phyloP scores from a whole-genome alignment of 192 early-diverging fungal species.

The Entomortierella chlamydospora region DNA sequence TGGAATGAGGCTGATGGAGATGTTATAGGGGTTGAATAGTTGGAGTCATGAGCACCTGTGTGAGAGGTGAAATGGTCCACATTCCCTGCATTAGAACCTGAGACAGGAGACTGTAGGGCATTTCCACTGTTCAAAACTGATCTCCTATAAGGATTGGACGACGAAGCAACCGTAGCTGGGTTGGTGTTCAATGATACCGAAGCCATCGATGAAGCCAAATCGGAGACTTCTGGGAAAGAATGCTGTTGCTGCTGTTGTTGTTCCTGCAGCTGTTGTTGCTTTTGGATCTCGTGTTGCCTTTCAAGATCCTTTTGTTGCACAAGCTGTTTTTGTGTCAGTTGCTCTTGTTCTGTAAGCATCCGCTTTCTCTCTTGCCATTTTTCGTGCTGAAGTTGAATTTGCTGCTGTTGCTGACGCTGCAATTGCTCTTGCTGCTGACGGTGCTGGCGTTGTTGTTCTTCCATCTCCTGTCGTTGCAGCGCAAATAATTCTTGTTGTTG shows the following conservation, averaged over 20 bases:
- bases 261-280: slow-evolving; percentile 24
- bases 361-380: slow-evolving; percentile 51
- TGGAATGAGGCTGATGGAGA: neutral
- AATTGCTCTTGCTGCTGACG: slow-evolving; percentile 37
- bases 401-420: slow-evolving; percentile 39
- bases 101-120: neutral
- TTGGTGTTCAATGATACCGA: slow-evolving; percentile 1
- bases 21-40: too few species aligned
- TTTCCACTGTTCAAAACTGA: neutral
- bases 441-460: slow-evolving; percentile 47
- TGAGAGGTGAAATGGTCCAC: too few species aligned
- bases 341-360: slow-evolving; percentile 43
- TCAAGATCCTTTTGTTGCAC: slow-evolving; percentile 35
- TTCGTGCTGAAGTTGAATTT: slow-evolving; percentile 47
- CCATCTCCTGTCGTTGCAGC: slow-evolving; percentile 22
- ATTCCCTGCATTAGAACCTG: neutral
- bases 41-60: too few species aligned
- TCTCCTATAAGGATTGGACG: neutral
- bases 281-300: slow-evolving; percentile 27
- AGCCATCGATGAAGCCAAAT: slow-evolving; percentile 5
- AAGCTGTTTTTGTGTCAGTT: slow-evolving; percentile 16
- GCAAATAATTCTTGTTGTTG: slow-evolving; percentile 36
- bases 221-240: neutral
- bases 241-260: slow-evolving; percentile 28
- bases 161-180: slow-evolving; percentile 1